Conservation (phyloP, 2,329 filamentous ascomycete species). For the Xylaria multiplex region DNA sequence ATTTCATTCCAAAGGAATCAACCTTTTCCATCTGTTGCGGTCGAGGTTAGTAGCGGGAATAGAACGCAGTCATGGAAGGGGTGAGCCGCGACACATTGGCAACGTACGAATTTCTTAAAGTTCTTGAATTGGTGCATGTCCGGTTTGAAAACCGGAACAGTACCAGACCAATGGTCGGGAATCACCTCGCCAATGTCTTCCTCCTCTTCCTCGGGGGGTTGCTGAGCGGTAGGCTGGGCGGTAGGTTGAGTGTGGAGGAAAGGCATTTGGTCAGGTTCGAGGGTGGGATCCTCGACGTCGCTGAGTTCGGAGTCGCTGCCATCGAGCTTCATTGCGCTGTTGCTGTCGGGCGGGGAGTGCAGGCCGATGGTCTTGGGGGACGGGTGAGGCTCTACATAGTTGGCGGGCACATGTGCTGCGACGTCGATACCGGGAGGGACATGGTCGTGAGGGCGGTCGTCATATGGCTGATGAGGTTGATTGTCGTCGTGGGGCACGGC, state of each 20-base stretch:
- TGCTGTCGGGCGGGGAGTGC: constrained; percentile 72
- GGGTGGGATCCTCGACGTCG: constrained; percentile 66
- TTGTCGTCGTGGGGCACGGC: constrained; percentile 38
- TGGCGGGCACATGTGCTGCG: constrained; percentile 27
- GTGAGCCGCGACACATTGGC: background rate
- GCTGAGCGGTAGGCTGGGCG: constrained; percentile 25
- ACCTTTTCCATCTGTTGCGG: constrained; percentile 77
- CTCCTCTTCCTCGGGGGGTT: constrained; percentile 55
- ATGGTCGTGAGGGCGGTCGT: constrained; percentile 29
- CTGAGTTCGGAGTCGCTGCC: constrained; percentile 71
- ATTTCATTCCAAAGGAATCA: constrained; percentile 95
- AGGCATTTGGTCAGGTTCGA: constrained; percentile 43
- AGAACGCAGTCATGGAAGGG: constrained; percentile 7
- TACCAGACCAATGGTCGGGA: constrained; percentile 90
- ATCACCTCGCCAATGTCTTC: constrained; percentile 80
- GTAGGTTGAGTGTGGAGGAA: constrained; percentile 24
- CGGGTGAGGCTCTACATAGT: constrained; percentile 36
- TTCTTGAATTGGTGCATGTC: constrained; percentile 94
- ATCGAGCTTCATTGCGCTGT: constrained; percentile 68
- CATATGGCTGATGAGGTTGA: constrained; percentile 43
- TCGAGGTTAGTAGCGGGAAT: constrained; percentile 45
- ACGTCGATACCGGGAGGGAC: constrained; percentile 22
- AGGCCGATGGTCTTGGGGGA: constrained; percentile 60
- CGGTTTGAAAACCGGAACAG: constrained; percentile 93
- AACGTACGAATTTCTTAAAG: constrained; percentile 86